Base-by-base conservation (phyloP, 805 yeast species). In the Debaryomyces hansenii region DNA sequence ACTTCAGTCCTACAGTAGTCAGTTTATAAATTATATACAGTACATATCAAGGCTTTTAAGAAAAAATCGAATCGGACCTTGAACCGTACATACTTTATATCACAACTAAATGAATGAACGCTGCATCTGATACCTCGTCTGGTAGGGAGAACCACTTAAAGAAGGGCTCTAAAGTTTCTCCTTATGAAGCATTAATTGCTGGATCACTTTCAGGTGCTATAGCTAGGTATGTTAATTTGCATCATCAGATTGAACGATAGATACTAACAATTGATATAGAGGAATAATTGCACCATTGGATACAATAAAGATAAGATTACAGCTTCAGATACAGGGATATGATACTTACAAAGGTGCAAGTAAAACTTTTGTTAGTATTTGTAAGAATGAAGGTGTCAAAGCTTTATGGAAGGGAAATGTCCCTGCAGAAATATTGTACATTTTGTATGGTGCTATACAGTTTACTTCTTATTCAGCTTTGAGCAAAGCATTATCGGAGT, bases 341-440 rank as follows among this genome's bases (percentile, higher is more conserved):
- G 41, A 46, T 4, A 29, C 46, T 29, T 44, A 48, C 15, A 51
- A 55, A 9, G 75, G 79, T 2, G 59, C 72, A 2, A 28, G 56
- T 3, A 46, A 61, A 15, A 71, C 84, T 0, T 61, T 80, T 40
- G 51, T 49, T 11, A 62, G 70, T 1, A 75, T 90, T 1, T 51
- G 77, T 1, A 60, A 63, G 15, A 73, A 80, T 29, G 98, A 92
- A 63, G 96, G 96, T 1, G 36, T 84, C 0, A 49, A 64, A 11
- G 92, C 90, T 0, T 72, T 92, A n/a, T 94, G 98, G 98, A 91
- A 90, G 62, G 99, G 99, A 0, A 94, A 94, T 60, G 76, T 89
- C 0, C 96, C 99, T 0, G 99, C 98, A 0, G 90, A 90, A 52
- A 63, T 83, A 33, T 79, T 94, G 82, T 94, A 94, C 58, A 70